A percentile compares a stretch with the other conserved stretches of the same genome.
These are phyloP conservation scores for Tetrapisispora taiwanensis DNA, from an alignment of 805 yeast species.

Conservation along the genomic window DNA sequence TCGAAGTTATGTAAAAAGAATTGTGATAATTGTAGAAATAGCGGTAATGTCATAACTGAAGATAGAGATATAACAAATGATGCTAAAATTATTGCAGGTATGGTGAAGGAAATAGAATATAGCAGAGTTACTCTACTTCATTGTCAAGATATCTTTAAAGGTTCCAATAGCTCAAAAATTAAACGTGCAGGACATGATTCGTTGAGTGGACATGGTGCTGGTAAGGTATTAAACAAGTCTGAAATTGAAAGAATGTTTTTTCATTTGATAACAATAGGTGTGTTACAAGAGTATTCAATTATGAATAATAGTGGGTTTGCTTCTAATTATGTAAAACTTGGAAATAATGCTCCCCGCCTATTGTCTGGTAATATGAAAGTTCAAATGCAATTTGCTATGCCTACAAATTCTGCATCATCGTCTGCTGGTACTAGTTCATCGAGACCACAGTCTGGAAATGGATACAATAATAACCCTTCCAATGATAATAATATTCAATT, in stretches of 20 bases:
- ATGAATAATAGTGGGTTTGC: constrained; percentile 75
- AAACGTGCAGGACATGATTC: constrained; percentile 51
- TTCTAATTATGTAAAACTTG: constrained; percentile 58
- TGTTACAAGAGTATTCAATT: constrained; percentile 60
- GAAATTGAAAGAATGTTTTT: constrained; percentile 78
- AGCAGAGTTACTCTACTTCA: constrained; percentile 65
- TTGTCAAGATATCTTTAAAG: constrained; percentile 75
- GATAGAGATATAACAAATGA: constrained; percentile 58
- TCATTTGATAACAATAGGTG: constrained; percentile 55
- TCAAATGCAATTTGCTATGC: constrained; percentile 39
- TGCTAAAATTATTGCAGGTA: constrained; percentile 47
- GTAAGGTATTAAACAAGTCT: constrained; percentile 50
- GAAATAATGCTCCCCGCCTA: constrained; percentile 44
- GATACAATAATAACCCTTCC: neutral
- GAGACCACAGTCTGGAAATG: neutral
- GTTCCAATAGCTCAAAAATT: constrained; percentile 56
- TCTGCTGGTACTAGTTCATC: constrained; percentile 5
- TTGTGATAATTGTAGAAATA: constrained; percentile 74
- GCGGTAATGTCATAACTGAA: constrained; percentile 33
- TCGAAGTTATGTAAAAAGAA: constrained; percentile 51
- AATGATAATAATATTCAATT: constrained; percentile 3
- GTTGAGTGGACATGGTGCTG: constrained; percentile 58
- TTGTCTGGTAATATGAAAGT: constrained; percentile 37
- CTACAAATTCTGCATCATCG: constrained; percentile 8
- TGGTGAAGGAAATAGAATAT: constrained; percentile 47